phyloP scores from a whole-genome alignment of 352 stramenopile species.

The Phytophthora vignae region DNA sequence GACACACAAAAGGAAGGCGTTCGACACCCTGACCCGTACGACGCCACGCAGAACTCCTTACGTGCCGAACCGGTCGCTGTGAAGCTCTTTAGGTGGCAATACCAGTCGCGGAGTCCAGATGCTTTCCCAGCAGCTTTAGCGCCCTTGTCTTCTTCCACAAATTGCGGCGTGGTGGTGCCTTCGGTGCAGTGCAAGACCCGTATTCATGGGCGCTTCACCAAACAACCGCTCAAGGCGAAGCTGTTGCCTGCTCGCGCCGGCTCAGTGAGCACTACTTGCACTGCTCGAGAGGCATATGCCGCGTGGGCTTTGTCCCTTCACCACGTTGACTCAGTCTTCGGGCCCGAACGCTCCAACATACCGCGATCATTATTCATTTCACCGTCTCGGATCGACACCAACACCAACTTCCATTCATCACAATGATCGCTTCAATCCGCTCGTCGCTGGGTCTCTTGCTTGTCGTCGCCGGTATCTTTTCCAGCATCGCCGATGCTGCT shows the following conservation, averaged over 20 bases:
- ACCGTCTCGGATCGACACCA: slow-evolving; percentile 5
- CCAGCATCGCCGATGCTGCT: slow-evolving; percentile 7
- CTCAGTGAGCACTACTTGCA: slow-evolving; percentile 15
- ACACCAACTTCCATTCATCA: neutral
- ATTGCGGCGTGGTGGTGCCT: slow-evolving; percentile 26
- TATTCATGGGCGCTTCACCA: slow-evolving; percentile 11
- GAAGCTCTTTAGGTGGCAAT: neutral
- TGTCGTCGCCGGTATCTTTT: slow-evolving; percentile 11
- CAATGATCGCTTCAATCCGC: slow-evolving; percentile 18
- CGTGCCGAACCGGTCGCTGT: slow-evolving; percentile 11
- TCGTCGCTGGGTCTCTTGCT: slow-evolving; percentile 19
- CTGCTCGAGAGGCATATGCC: slow-evolving; percentile 11
- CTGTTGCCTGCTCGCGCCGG: slow-evolving; percentile 12
- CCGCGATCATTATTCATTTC: slow-evolving; percentile 27
- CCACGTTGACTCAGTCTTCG: neutral
- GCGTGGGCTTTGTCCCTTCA: slow-evolving; percentile 4
- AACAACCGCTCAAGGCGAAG: slow-evolving; percentile 16
- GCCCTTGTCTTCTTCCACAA: slow-evolving; percentile 18
- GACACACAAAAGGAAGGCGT: neutral
- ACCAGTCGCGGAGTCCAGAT: slow-evolving; percentile 10
- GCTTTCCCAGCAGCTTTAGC: slow-evolving; percentile 27
- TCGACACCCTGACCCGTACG: slow-evolving; percentile 18
- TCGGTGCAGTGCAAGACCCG: slow-evolving; percentile 7
- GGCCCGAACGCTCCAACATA: slow-evolving; percentile 1
- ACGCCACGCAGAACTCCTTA: slow-evolving; percentile 18